Base-by-base conservation (phyloP, 2,329 filamentous ascomycete species). In the Curvularia hawaiiensis region DNA sequence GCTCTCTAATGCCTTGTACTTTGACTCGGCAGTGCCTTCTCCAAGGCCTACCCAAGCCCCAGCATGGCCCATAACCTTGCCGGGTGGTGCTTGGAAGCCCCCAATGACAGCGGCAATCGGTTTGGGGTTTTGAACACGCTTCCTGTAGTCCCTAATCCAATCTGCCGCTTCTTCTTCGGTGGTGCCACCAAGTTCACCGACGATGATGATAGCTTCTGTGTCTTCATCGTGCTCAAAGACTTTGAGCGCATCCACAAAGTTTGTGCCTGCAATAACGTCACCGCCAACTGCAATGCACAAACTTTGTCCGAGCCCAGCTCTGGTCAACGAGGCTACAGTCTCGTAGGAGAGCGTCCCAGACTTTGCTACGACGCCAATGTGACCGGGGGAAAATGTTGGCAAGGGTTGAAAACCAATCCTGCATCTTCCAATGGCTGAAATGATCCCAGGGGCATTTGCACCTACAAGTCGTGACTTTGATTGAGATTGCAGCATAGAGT, bases 301-400 rank as follows among this genome's bases (percentile, higher is more conserved):
- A 67, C 88, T 91, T 74, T 94, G 90, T 0, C 90, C 90, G 0
- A 93, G 78, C 0, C 90, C 90, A n/a, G 85, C 87, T 59, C 87
- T 82, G 7, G 88, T 90, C 24, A 90, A 87, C 1, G 89, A 88
- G 0, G 88, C 90, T 1, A 92, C 90, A 2, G 90, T 86, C 73
- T 94, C 90, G 67, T 93, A 94, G 60, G 89, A 91, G 40, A 94
- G 77, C 0, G 90, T 94, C 1, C 90, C 90, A 0, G 89, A 92
- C 71, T 91, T 92, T n/a, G 89, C 89, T 3, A 91, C 85, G 53
- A 94, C 90, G 2, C 90, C 90, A 22, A 94, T 80, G 55, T 85
- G 83, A 0, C 90, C 90, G 0, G 85, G 83, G 56, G 82, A 79
- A 68, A 92, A 93, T 56, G 87, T 91, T 0, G 88, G 84, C 12